A percentile compares a stretch with the other conserved stretches of the same genome.
Evolutionary conservation across 768 basidiomycete species (phyloP).

Genomic region (Panaeolus papilionaceus): DNA sequence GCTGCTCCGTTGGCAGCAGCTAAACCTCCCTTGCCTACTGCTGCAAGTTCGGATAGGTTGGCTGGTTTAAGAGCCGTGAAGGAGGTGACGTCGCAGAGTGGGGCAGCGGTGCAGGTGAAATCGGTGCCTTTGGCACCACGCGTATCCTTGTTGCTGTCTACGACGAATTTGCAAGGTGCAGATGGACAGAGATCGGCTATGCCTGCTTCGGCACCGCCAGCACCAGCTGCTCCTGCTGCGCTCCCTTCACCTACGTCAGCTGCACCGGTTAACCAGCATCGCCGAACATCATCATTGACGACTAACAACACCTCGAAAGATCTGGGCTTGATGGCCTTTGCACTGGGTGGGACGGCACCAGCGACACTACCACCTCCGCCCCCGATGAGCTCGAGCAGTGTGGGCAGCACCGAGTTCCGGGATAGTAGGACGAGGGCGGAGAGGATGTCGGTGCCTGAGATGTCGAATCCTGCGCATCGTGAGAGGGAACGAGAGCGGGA

Average conservation of each 20-base stretch:
- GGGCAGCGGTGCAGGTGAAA: background rate
- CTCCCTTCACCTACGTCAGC: slow-evolving; percentile 6
- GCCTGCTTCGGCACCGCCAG: background rate
- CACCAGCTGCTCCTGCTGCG: background rate
- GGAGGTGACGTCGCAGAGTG: background rate
- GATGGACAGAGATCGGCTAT: background rate
- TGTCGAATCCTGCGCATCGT: background rate
- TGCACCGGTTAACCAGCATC: background rate
- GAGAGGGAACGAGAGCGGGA: slow-evolving; percentile 4
- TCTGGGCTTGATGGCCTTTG: background rate
- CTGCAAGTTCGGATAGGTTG: background rate
- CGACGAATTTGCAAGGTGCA: background rate
- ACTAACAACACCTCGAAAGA: background rate
- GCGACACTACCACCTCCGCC: slow-evolving; percentile 13
- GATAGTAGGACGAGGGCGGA: background rate
- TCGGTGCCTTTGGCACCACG: background rate
- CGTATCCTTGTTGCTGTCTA: background rate
- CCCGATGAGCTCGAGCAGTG: background rate
- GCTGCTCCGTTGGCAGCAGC: background rate
- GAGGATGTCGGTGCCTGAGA: too few species aligned
- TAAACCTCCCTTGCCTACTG: background rate
- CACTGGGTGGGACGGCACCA: background rate
- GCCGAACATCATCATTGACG: background rate
- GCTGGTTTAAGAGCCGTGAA: background rate
- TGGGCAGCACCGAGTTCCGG: background rate